Evolutionary conservation across 352 stramenopile species (phyloP).

Genomic region (Phytophthora cryptogea): DNA sequence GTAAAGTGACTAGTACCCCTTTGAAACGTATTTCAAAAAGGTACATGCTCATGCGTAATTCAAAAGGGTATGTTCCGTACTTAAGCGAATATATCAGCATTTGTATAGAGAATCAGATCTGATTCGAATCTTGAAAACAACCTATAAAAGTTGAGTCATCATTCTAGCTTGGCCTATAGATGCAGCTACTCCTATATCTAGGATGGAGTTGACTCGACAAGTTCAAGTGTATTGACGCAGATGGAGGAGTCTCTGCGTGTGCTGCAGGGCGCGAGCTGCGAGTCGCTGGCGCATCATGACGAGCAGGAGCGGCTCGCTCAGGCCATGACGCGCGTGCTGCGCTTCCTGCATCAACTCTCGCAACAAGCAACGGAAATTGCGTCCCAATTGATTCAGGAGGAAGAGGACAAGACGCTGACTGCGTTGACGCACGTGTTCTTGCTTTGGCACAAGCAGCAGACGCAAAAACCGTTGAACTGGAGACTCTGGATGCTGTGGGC

Average conservation of each 20-base stretch:
- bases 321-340: constrained; percentile 18
- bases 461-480: constrained; percentile 10
- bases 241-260: constrained; percentile 24
- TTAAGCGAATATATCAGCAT: too few relatives aligned
- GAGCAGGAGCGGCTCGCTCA: constrained; percentile 5
- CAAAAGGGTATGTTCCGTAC: too few relatives aligned
- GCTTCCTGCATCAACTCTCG: constrained; percentile 22
- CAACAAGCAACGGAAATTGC: neutral
- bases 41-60: too few relatives aligned
- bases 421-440: constrained; percentile 23
- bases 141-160: too few relatives aligned
- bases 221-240: neutral
- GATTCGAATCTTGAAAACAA: too few relatives aligned
- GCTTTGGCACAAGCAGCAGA: constrained; percentile 29
- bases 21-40: too few relatives aligned
- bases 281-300: constrained; percentile 7
- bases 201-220: too few relatives aligned
- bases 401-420: constrained; percentile 11
- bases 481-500: constrained; percentile 40
- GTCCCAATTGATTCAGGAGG: neutral
- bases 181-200: too few relatives aligned
- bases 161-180: too few relatives aligned
- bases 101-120: too few relatives aligned
- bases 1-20: too few relatives aligned
- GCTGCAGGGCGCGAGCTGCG: constrained; percentile 4